These are phyloP conservation scores for Scytalidium sp. DNA, from an alignment of 2,329 filamentous ascomycete genomes.

Conservation along the genomic window DNA sequence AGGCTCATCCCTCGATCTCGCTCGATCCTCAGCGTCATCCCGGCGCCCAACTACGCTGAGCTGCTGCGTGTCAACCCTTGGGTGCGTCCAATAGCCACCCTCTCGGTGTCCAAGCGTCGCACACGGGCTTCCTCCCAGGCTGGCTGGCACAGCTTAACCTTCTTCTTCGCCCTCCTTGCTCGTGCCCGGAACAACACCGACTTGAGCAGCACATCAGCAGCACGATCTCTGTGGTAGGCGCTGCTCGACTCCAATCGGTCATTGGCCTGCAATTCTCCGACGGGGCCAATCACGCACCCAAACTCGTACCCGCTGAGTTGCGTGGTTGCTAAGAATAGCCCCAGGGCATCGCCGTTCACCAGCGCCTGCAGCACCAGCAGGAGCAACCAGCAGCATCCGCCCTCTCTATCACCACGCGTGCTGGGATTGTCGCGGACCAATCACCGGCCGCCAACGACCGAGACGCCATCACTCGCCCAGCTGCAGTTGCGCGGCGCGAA, in stretches of 20 bases:
- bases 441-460: slow-evolving; percentile 10
- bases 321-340: slow-evolving; percentile 22
- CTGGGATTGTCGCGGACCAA: slow-evolving; percentile 10
- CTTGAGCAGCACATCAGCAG: not conserved
- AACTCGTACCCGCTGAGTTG: not conserved
- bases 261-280: not conserved
- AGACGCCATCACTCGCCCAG: slow-evolving; percentile 12
- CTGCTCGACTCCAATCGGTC: no score
- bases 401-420: slow-evolving; percentile 11
- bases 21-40: not conserved
- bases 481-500: slow-evolving; percentile 24
- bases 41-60: no score
- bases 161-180: not conserved
- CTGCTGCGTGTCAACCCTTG: no score
- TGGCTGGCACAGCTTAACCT: not conserved
- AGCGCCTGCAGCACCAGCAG: no score
- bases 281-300: not conserved
- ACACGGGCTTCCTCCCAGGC: not conserved
- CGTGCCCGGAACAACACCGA: no score
- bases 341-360: no score
- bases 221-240: no score
- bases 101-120: not conserved
- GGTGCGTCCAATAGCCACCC: not conserved
- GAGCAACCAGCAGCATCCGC: no score
- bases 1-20: not conserved